phyloP scores from a whole-genome alignment of 805 yeast species.

The Schwanniomyces occidentalis region DNA sequence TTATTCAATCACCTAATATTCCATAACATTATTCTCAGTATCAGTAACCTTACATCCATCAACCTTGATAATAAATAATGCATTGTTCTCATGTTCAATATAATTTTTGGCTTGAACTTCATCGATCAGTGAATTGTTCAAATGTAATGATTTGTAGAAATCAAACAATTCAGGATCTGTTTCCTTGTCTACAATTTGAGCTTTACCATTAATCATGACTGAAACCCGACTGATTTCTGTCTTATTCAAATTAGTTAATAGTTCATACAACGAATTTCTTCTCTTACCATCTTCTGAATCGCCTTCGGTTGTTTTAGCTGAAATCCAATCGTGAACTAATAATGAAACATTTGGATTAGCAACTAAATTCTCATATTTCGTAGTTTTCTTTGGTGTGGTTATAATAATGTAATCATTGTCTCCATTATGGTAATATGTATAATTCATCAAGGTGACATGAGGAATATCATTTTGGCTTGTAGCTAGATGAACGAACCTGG shows the following conservation, averaged over 20 bases:
- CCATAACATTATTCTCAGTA: slow-evolving; percentile 57
- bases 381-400: slow-evolving; percentile 70
- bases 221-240: slow-evolving; percentile 76
- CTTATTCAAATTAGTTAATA: slow-evolving; percentile 76
- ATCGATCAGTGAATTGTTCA: slow-evolving; percentile 68
- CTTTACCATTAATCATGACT: slow-evolving; percentile 77
- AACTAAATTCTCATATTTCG: slow-evolving; percentile 68
- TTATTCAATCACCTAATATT: slow-evolving; percentile 25
- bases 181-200: slow-evolving; percentile 46
- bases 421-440: slow-evolving; percentile 55
- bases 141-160: slow-evolving; percentile 62
- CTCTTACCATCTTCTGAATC: slow-evolving; percentile 14
- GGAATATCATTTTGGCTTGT: slow-evolving; percentile 76
- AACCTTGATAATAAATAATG: slow-evolving; percentile 65
- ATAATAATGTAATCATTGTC: slow-evolving; percentile 59
- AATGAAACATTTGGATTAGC: slow-evolving; percentile 78
- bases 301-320: slow-evolving; percentile 45
- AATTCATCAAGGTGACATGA: slow-evolving; percentile 90
- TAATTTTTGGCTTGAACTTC: slow-evolving; percentile 56
- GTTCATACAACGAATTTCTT: slow-evolving; percentile 40
- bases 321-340: slow-evolving; percentile 88
- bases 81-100: slow-evolving; percentile 56
- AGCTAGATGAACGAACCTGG: slow-evolving; percentile 80
- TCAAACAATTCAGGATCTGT: slow-evolving; percentile 47
- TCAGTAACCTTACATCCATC: slow-evolving; percentile 78